Conservation (phyloP, 1,284 basidiomycete genomes). For the Boletus albobrunnescens region DNA sequence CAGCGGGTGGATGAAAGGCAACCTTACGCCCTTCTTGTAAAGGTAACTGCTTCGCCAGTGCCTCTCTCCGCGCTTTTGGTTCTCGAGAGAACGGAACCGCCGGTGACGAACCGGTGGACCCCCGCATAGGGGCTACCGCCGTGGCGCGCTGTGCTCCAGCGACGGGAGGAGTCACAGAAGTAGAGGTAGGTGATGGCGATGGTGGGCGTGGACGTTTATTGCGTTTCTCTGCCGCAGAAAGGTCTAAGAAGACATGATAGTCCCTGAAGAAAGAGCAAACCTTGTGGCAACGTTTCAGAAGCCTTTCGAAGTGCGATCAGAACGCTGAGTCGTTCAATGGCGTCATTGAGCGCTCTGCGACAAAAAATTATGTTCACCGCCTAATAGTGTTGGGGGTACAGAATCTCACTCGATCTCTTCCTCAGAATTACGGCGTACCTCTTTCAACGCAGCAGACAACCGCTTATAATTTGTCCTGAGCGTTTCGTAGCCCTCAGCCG, state of each 20-base stretch:
- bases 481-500: slow-evolving; percentile 60
- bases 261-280: slow-evolving; percentile 33
- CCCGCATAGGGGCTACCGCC: slow-evolving; percentile 41
- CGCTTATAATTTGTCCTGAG: slow-evolving; percentile 63
- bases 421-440: slow-evolving; percentile 57
- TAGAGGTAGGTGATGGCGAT: slow-evolving; percentile 55
- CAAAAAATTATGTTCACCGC: slow-evolving; percentile 13
- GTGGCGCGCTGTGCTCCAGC: slow-evolving; percentile 42
- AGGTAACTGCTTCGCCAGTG: slow-evolving; percentile 56
- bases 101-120: slow-evolving; percentile 57
- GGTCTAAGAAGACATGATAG: background rate
- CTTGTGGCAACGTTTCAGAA: slow-evolving; percentile 55
- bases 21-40: slow-evolving; percentile 70
- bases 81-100: slow-evolving; percentile 58
- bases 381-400: slow-evolving; percentile 4
- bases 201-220: slow-evolving; percentile 67
- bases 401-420: slow-evolving; percentile 58
- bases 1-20: slow-evolving; percentile 66
- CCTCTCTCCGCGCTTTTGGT: slow-evolving; percentile 59
- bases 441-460: slow-evolving; percentile 54
- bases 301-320: slow-evolving; percentile 69
- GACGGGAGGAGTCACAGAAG: slow-evolving; percentile 37
- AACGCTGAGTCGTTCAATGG: slow-evolving; percentile 63
- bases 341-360: slow-evolving; percentile 62
- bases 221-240: slow-evolving; percentile 53